Evolutionary conservation across 2,329 filamentous ascomycete genomes (phyloP).

Genomic region (Paecilomyces sp.): DNA sequence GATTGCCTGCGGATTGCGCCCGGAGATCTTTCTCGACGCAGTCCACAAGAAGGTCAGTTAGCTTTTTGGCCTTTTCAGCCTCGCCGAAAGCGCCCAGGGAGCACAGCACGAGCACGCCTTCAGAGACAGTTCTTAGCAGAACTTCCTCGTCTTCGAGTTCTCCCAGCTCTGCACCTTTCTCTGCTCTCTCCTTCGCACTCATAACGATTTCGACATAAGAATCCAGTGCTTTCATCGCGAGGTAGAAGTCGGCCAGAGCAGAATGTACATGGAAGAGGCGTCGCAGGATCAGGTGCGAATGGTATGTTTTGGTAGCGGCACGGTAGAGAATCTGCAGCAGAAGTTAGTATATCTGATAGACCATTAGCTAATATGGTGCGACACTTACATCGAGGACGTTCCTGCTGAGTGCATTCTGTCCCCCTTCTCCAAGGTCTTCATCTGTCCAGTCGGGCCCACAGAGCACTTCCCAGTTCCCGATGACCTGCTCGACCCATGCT

Average conservation of each 20-base stretch:
- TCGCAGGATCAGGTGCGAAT: constrained; percentile 82
- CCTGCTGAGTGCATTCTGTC: constrained; percentile 66
- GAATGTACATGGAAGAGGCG: constrained; percentile 84
- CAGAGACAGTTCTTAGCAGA: constrained; percentile 69
- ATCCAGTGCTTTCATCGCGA: constrained; percentile 84
- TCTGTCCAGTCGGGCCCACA: constrained; percentile 76
- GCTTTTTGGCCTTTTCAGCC: constrained; percentile 68
- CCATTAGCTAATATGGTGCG: background rate
- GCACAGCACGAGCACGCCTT: constrained; percentile 74
- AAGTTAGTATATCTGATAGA: constrained; percentile 8
- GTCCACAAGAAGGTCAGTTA: constrained; percentile 65
- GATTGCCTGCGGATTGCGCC: constrained; percentile 4
- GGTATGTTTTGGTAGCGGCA: constrained; percentile 86
- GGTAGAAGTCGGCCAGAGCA: constrained; percentile 80
- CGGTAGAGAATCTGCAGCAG: constrained; percentile 68
- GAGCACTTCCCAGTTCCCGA: constrained; percentile 78
- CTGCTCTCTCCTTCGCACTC: constrained; percentile 73
- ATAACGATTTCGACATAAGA: constrained; percentile 86
- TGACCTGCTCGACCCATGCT: constrained; percentile 68
- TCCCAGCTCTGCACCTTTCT: constrained; percentile 58
- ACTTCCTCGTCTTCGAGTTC: constrained; percentile 73
- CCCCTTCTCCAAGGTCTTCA: constrained; percentile 71
- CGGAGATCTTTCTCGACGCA: constrained; percentile 59
- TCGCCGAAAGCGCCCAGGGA: constrained; percentile 69
- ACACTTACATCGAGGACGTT: constrained; percentile 61